Conservation (phyloP, 176 grass and related monocot species). For the Cymbopogon citratus region DNA sequence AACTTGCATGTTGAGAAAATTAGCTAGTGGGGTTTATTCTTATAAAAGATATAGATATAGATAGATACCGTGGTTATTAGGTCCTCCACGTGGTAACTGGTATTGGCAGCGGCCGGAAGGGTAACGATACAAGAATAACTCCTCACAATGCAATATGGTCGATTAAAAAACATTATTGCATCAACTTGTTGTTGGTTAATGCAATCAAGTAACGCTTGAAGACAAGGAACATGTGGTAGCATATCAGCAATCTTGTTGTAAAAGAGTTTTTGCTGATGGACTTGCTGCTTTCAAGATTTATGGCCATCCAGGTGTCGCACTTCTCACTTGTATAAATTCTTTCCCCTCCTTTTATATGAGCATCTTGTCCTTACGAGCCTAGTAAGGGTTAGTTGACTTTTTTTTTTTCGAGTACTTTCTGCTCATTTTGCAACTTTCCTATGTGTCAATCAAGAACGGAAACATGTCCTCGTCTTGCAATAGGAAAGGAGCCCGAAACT, state of each 20-base stretch:
- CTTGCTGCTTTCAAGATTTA: neutral
- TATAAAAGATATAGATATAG: too few species aligned
- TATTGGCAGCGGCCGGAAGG: too few species aligned
- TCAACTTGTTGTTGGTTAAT: neutral
- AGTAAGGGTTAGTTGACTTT: constrained; percentile 25
- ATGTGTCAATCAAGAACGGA: constrained; percentile 6
- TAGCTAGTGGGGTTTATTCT: too few species aligned
- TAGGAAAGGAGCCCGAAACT: neutral
- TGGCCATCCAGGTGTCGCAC: neutral
- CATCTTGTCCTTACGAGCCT: constrained; percentile 28
- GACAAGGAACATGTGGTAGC: neutral
- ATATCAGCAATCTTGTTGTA: neutral
- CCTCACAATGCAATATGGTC: neutral
- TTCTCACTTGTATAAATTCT: neutral
- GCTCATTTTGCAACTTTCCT: constrained; percentile 3
- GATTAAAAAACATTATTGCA: neutral
- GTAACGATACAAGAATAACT: neutral
- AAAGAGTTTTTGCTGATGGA: neutral
- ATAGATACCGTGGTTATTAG: too few species aligned
- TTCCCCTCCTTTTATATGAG: constrained; percentile 25
- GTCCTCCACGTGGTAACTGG: neutral
- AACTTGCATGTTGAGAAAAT: too few species aligned
- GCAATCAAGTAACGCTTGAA: neutral
- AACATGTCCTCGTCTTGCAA: constrained; percentile 6
- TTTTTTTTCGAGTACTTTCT: neutral